A percentile compares a stretch with the other conserved stretches of the same genome.
phyloP scores from a whole-genome alignment of 2,329 filamentous ascomycete genomes.

The Fusarium chlamydosporum region DNA sequence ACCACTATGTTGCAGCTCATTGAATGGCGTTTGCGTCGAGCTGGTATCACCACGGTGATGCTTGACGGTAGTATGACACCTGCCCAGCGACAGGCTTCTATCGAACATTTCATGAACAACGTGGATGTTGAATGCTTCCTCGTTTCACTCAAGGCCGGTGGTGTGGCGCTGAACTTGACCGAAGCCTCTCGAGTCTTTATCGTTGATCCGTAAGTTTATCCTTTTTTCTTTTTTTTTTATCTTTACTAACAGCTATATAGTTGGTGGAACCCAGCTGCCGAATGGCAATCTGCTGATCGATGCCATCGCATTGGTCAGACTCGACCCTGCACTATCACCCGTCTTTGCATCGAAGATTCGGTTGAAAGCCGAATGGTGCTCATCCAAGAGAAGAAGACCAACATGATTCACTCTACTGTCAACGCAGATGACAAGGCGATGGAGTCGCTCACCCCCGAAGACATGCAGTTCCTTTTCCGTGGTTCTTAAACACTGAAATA shows the following conservation, averaged over 20 bases:
- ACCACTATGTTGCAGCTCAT: slow-evolving; percentile 97
- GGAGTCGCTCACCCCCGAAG: slow-evolving; percentile 89
- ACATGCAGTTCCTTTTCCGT: slow-evolving; percentile 97
- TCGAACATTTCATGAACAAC: slow-evolving; percentile 97
- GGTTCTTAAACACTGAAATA: slow-evolving; percentile 62
- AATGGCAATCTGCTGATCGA: slow-evolving; percentile 97
- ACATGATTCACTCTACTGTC: slow-evolving; percentile 97
- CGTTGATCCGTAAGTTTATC: slow-evolving; percentile 83
- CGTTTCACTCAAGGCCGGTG: slow-evolving; percentile 95
- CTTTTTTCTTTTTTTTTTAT: background rate
- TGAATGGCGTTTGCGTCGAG: slow-evolving; percentile 94
- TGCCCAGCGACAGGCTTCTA: slow-evolving; percentile 90
- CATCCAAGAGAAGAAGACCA: slow-evolving; percentile 98
- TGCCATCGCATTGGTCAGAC: slow-evolving; percentile 96
- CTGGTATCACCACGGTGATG: slow-evolving; percentile 99
- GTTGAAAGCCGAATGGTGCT: slow-evolving; percentile 96
- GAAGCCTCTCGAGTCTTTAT: slow-evolving; percentile 97
- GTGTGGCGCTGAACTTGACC: slow-evolving; percentile 94
- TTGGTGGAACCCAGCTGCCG: slow-evolving; percentile 99
- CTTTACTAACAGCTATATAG: slow-evolving; percentile 61
- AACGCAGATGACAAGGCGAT: slow-evolving; percentile 92
- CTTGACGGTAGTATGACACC: slow-evolving; percentile 98
- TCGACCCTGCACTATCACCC: slow-evolving; percentile 92
- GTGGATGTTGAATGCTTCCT: slow-evolving; percentile 95
- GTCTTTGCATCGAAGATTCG: slow-evolving; percentile 95